A percentile compares a stretch with the other conserved stretches of the same genome.
Evolutionary conservation across 164 flowering plant genomes (phyloP).

Genomic region (Brasenia schreberi): DNA sequence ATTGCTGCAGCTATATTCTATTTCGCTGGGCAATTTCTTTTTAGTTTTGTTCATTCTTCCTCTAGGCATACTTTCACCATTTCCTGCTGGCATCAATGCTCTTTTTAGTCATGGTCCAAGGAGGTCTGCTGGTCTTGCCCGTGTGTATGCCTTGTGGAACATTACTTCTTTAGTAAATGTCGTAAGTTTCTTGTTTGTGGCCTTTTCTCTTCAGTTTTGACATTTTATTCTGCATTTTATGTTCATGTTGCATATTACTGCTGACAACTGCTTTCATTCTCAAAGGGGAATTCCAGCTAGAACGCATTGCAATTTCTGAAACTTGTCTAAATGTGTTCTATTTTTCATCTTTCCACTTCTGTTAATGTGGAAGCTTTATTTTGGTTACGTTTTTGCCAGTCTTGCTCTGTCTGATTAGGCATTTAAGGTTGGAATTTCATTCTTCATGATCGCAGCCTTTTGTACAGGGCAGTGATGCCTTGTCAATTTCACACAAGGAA

Average conservation of each 20-base stretch:
- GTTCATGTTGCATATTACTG: neutral
- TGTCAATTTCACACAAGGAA: too few relatives aligned
- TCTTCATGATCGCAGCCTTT: too few relatives aligned
- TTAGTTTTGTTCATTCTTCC: conserved; percentile 68
- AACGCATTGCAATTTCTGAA: too few relatives aligned
- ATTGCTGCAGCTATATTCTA: conserved; percentile 80
- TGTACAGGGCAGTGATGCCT: too few relatives aligned
- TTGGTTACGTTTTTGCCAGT: too few relatives aligned
- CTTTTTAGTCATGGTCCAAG: conserved; percentile 84
- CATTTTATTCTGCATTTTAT: neutral
- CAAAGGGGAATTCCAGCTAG: too few relatives aligned
- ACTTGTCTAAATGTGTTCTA: too few relatives aligned
- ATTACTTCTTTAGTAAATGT: conserved; percentile 71
- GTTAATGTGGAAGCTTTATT: too few relatives aligned
- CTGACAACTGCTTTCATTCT: neutral
- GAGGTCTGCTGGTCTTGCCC: conserved; percentile 84
- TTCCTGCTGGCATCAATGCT: conserved; percentile 93
- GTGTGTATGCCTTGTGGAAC: conserved; percentile 91
- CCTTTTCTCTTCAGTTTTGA: neutral
- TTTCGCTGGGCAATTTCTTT: conserved; percentile 51
- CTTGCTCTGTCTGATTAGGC: too few relatives aligned
- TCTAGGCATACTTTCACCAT: conserved; percentile 68
- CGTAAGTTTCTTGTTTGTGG: conserved; percentile 39
- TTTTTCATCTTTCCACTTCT: too few relatives aligned
- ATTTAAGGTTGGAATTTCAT: too few relatives aligned